Evolutionary conservation across 2,329 filamentous ascomycete species (phyloP).

Genomic region (Rosellinia necatrix): DNA sequence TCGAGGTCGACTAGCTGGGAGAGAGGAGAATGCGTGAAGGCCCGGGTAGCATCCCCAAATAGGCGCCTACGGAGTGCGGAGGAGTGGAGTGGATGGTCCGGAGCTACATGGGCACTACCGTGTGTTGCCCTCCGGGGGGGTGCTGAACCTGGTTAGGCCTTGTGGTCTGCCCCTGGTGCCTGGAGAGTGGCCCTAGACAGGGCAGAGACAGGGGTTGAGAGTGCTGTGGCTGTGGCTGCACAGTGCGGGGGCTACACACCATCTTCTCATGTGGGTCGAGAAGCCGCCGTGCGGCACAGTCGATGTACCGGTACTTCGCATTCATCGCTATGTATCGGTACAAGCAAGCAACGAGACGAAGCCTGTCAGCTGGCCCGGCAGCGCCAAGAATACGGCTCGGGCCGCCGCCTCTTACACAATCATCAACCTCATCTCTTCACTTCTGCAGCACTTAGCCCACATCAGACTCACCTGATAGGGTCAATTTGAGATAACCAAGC

Average conservation of each 20-base stretch:
- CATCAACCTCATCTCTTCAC: background rate
- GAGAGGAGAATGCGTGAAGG: background rate
- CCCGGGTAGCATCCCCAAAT: background rate
- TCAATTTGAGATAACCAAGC: background rate
- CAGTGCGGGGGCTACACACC: background rate
- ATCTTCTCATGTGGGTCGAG: too few species aligned
- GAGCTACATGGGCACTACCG: slow-evolving; percentile 4
- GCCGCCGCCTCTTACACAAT: background rate
- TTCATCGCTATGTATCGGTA: background rate
- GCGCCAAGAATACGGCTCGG: background rate
- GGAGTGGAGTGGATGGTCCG: slow-evolving; percentile 6
- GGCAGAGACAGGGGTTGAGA: background rate
- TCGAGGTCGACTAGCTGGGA: slow-evolving; percentile 1
- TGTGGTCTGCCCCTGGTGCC: too few species aligned
- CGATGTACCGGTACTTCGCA: background rate
- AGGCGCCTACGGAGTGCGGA: background rate
- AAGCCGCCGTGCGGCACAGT: too few species aligned
- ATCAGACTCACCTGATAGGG: slow-evolving; percentile 6
- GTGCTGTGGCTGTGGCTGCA: background rate
- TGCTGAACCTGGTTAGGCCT: too few species aligned
- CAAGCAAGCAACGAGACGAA: background rate
- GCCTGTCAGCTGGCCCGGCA: too few species aligned
- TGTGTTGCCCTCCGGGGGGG: too few species aligned
- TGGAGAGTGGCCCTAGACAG: too few species aligned
- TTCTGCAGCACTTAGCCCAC: background rate